Conservation (phyloP, 495 filamentous ascomycete species). For the Penicillium nucicola region DNA sequence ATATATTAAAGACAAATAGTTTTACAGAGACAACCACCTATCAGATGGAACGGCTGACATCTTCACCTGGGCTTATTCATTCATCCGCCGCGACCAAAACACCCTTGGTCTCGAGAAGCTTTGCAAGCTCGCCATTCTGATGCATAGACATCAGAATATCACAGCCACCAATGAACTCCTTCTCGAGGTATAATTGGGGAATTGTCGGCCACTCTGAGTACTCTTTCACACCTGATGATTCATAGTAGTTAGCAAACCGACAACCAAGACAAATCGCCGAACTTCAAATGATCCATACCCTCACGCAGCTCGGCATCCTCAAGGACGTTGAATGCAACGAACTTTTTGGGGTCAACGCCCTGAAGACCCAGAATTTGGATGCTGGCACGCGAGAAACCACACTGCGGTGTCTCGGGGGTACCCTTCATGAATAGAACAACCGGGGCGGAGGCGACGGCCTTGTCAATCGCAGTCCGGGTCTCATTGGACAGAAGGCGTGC, state of each 20-base stretch:
- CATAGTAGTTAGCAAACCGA: not conserved
- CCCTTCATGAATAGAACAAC: conserved; percentile 99
- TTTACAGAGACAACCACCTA: conserved; percentile 14
- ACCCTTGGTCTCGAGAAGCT: conserved; percentile 84
- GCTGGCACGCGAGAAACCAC: conserved; percentile 92
- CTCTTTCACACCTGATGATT: conserved; percentile 81
- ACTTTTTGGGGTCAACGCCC: conserved; percentile 94
- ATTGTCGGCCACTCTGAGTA: conserved; percentile 99
- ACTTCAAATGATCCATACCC: conserved; percentile 49
- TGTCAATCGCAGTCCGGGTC: conserved; percentile 77
- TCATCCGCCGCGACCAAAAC: conserved; percentile 64
- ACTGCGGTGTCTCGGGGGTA: conserved; percentile 95
- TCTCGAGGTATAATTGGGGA: conserved; percentile 90
- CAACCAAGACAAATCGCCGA: not conserved
- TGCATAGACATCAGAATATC: conserved; percentile 98
- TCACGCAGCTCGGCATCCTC: conserved; percentile 83
- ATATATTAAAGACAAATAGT: conserved; percentile 10
- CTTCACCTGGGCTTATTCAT: conserved; percentile 14
- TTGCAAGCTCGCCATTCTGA: conserved; percentile 90
- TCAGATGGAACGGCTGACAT: not conserved
- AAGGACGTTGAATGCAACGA: conserved; percentile 93
- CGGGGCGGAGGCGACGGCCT: conserved; percentile 76
- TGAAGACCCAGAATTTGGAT: conserved; percentile 94
- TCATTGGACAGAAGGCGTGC: conserved; percentile 72
- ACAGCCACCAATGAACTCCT: conserved; percentile 95